Conservation (phyloP, 805 yeast genomes). For the Ogataea salicorniae region DNA sequence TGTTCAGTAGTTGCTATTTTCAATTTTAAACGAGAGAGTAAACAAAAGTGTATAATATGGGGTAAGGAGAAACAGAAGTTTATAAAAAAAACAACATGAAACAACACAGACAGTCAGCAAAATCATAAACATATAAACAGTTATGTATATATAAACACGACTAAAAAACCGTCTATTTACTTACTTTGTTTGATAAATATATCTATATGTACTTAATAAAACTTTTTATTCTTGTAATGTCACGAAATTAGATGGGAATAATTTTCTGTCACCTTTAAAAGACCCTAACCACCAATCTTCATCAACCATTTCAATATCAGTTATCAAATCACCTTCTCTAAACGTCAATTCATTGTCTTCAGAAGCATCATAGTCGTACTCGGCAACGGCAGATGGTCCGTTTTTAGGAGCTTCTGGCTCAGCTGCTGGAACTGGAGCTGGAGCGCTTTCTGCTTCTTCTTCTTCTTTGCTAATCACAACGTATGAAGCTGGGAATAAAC, state of each 20-base stretch:
- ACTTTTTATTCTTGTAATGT: slow-evolving; percentile 15
- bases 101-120: background rate
- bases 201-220: background rate
- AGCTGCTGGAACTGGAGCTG: slow-evolving; percentile 18
- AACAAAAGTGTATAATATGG: too few species aligned
- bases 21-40: too few species aligned
- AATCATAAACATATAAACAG: background rate
- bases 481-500: slow-evolving; percentile 54
- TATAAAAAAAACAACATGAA: background rate
- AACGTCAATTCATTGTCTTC: slow-evolving; percentile 91
- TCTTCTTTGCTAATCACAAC: slow-evolving; percentile 34
- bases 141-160: background rate
- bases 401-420: slow-evolving; percentile 16
- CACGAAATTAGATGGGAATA: slow-evolving; percentile 92
- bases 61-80: background rate
- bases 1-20: too few species aligned
- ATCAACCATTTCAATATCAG: slow-evolving; percentile 81
- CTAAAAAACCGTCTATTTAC: background rate
- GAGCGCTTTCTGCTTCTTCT: slow-evolving; percentile 12
- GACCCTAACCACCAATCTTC: slow-evolving; percentile 98
- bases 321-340: slow-evolving; percentile 74
- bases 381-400: slow-evolving; percentile 54
- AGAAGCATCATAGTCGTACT: slow-evolving; percentile 78
- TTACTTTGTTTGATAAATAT: background rate
- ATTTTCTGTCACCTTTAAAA: slow-evolving; percentile 68